phyloP scores from a whole-genome alignment of 1,284 basidiomycete species.

The Trichosporon asahii region DNA sequence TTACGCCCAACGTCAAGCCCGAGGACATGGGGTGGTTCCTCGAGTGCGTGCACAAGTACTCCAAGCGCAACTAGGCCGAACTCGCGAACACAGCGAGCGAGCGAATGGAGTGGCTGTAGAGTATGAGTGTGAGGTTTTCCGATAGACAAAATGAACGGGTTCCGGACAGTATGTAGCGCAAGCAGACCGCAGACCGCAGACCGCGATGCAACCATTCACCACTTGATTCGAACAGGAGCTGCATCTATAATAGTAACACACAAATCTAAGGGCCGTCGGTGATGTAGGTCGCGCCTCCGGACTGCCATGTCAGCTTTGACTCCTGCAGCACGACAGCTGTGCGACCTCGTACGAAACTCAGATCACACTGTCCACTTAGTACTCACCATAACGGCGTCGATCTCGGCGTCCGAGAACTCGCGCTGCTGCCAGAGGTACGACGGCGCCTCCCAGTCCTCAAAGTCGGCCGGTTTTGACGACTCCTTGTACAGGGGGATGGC shows the following conservation, averaged over 20 bases:
- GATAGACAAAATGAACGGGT: not conserved
- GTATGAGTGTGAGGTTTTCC: not conserved
- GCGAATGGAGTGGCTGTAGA: not conserved
- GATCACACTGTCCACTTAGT: not conserved
- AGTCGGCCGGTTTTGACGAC: constrained; percentile 52
- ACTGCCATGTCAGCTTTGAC: constrained; percentile 54
- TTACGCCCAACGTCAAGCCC: constrained; percentile 91
- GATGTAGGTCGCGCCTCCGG: constrained; percentile 62
- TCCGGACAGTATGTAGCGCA: constrained; percentile 2
- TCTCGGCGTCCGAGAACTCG: constrained; percentile 65
- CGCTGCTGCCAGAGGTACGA: constrained; percentile 63
- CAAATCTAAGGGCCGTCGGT: constrained; percentile 10
- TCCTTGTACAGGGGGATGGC: constrained; percentile 27
- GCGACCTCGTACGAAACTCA: not conserved
- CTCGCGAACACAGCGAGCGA: not conserved
- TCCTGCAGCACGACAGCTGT: not conserved
- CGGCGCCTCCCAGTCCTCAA: constrained; percentile 74
- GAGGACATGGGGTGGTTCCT: constrained; percentile 87
- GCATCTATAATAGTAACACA: not conserved
- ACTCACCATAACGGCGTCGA: constrained; percentile 73
- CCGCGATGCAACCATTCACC: not conserved
- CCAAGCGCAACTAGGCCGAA: constrained; percentile 9
- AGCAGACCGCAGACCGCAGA: too few relatives aligned
- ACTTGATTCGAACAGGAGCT: not conserved
- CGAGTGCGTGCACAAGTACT: constrained; percentile 82